Evolutionary conservation across 352 stramenopile species (phyloP), one percentile per base, ranked within the genome.

Genomic region (Phytophthora tentaculata): DNA sequence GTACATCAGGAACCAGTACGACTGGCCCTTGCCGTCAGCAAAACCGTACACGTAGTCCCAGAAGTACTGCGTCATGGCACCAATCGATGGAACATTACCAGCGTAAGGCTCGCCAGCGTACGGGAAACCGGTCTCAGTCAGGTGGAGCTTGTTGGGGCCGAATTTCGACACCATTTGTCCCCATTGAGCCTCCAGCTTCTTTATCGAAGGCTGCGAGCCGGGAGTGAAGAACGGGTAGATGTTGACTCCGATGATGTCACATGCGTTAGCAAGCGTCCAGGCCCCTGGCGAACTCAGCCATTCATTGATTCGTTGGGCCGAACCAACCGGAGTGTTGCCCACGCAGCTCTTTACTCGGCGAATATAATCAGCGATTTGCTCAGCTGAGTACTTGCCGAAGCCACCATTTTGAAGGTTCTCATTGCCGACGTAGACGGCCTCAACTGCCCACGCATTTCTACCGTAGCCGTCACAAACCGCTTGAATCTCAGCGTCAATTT

Each of bases 381-480:
- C 62, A 50, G 72, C 73, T 8, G 72, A 68, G 50, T 54, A 79
- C 4, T 37, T 61, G 13, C 79, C 81, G 24, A 74, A 82, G 44
- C 55, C 61, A 17, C 69, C 77, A 58, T 86, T 86, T 41, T 66
- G 56, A 7, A 92, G 67, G 68, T 92, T 73, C 47, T 91, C 84
- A 69, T 90, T 92, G 47, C 84, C 84, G 28, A 87, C 81, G 67
- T 87, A 91, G 32, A 92, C 80, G 13, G 80, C 82, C n/a, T 87
- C 67, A 16, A 92, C 73, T 2, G 45, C 69, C 35, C 67, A 53
- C 0, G 77, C 48, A 28, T 83, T 68, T n/a, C 49, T 47, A 51
- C 69, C 51, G 14, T 75, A 80, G 32, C 79, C 84, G 9, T 71
- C 64, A 48, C 85, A 82, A 20, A 79, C 80, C 8, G 84, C 82